Conservation (phyloP, 495 filamentous ascomycete species). For the Lichenothelia convexa region DNA sequence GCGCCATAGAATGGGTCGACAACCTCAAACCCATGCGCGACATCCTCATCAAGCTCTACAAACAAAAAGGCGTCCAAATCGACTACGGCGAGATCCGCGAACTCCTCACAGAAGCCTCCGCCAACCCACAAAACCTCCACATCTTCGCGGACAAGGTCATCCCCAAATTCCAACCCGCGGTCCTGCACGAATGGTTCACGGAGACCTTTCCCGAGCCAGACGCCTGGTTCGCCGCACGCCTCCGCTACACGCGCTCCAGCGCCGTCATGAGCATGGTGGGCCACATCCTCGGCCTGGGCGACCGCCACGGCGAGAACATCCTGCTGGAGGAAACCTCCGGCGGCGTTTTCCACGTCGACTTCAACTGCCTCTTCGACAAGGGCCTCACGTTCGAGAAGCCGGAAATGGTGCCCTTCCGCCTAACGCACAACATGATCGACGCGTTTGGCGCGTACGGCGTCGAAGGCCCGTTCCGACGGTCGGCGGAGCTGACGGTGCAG, state of each 20-base stretch:
- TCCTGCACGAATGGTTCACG: slow-evolving; percentile 87
- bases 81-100: slow-evolving; percentile 40
- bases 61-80: slow-evolving; percentile 39
- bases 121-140: slow-evolving; percentile 31
- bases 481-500: slow-evolving; percentile 68
- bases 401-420: slow-evolving; percentile 88
- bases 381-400: slow-evolving; percentile 90
- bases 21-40: slow-evolving; percentile 85
- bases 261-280: slow-evolving; percentile 98
- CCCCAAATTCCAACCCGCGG: slow-evolving; percentile 51
- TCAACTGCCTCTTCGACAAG: slow-evolving; percentile 99
- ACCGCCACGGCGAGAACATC: slow-evolving; percentile 97
- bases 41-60: slow-evolving; percentile 63
- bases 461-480: slow-evolving; percentile 82
- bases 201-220: slow-evolving; percentile 86
- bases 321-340: slow-evolving; percentile 87
- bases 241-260: slow-evolving; percentile 79
- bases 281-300: slow-evolving; percentile 81
- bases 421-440: slow-evolving; percentile 96
- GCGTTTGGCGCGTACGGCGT: slow-evolving; percentile 88
- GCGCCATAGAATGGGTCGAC: slow-evolving; percentile 97
- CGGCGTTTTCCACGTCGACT: slow-evolving; percentile 92
- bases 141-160: slow-evolving; percentile 53
- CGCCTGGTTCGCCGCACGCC: slow-evolving; percentile 77
- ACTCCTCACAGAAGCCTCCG: slow-evolving; percentile 38